Conservation (phyloP, 2,329 filamentous ascomycete species). For the Colletotrichum plurivorum region DNA sequence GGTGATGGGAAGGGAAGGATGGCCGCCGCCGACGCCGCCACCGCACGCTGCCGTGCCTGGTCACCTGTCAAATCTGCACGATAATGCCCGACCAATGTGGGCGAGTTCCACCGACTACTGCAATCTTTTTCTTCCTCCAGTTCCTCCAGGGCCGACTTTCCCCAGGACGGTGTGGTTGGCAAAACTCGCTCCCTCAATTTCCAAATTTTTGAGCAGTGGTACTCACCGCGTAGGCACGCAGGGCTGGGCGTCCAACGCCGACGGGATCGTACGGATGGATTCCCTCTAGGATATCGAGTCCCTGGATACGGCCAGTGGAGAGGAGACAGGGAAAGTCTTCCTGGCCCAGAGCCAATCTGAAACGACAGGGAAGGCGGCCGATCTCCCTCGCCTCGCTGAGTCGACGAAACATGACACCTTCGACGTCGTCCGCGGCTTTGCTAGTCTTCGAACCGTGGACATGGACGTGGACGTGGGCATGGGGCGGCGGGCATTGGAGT, state of each 20-base stretch:
- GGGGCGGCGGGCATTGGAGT: not conserved
- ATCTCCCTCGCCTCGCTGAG: slow-evolving; percentile 38
- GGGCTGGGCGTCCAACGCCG: slow-evolving; percentile 12
- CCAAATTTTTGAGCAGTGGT: too few relatives aligned
- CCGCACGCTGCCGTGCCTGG: slow-evolving; percentile 18
- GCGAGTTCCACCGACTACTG: slow-evolving; percentile 34
- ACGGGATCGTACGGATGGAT: slow-evolving; percentile 8
- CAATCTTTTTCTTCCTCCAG: slow-evolving; percentile 12
- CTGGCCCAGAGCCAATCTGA: slow-evolving; percentile 34
- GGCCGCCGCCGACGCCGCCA: slow-evolving; percentile 27
- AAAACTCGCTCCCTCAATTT: not conserved
- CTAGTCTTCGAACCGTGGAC: slow-evolving; percentile 2
- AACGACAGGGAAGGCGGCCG: slow-evolving; percentile 38
- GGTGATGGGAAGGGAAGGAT: slow-evolving; percentile 15
- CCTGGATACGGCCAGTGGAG: slow-evolving; percentile 27
- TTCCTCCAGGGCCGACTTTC: slow-evolving; percentile 8
- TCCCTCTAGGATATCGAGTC: slow-evolving; percentile 18
- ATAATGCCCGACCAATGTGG: slow-evolving; percentile 34
- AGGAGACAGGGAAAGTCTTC: slow-evolving; percentile 21
- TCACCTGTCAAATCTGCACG: slow-evolving; percentile 37
- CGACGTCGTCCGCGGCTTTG: slow-evolving; percentile 33
- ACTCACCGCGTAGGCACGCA: not conserved
- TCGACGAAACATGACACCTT: slow-evolving; percentile 40
- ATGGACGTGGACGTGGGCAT: slow-evolving; percentile 6
- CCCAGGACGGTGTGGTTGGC: not conserved